Evolutionary conservation across 2,329 filamentous ascomycete species (phyloP), one percentile per base, ranked within the genome.

Genomic region (Grosmannia clavigera): DNA sequence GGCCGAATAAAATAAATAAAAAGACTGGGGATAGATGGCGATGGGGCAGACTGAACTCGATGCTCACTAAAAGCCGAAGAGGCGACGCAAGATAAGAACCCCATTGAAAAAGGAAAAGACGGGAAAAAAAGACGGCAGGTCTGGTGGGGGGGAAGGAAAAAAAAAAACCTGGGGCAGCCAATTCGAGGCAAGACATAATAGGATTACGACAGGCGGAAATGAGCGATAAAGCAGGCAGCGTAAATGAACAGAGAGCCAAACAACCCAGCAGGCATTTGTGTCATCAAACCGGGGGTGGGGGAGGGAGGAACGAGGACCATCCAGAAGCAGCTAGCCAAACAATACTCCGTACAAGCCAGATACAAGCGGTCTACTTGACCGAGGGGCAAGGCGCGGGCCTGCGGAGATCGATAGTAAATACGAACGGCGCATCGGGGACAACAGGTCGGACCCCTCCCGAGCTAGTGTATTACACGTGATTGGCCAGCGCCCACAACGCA

Each of bases 361-460:
- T 46, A 46, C 43, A n/a, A 46, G 43, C 43, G 43, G 43, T 46
- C 16, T 46, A 46, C 43, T 5, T 46, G 16, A 9, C 6, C 7
- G 22, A 19, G 43, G 43, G 14, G 43, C 16, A 46, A 19, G 43
- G 43, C 19, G 43, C 43, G 43, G 43, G 19, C 22, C 40, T 27
- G 46, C 56, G 56, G 31, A 67, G 61, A 61, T 60, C 59, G 60
- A 61, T 38, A 58, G 61, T 60, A 62, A 62, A 58, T 62, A 62
- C 61, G 61, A 62, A 58, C 61, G 50, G 35, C 31, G 31, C 48
- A 52, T 60, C 61, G 61, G 61, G 31, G 55, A 46, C 43, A 46
- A 46, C 16, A 27, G 35, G 31, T 33, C 11, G 16, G 5, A 43
- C 25, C 31, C 31, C 16, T 31, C 12, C 1, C 38, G 25, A 38